Evolutionary conservation across 768 basidiomycete species (phyloP), one percentile per base, ranked within the genome.

Genomic region (Exidia glandulosa): DNA sequence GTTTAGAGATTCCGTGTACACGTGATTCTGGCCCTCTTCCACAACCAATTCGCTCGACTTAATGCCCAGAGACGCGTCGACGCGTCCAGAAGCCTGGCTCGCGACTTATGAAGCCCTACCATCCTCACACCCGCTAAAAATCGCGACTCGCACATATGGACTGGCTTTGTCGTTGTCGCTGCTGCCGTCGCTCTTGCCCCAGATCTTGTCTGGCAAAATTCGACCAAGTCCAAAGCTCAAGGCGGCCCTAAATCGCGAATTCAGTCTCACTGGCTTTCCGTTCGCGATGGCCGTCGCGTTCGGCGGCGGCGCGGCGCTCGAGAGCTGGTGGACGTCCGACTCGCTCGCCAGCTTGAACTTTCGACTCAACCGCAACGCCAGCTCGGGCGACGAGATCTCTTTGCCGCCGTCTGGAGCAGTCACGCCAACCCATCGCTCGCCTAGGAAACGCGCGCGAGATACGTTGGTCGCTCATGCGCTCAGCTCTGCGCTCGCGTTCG

Each of bases 91-190:
- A 29, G 50, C 50, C 14, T 29, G 50, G 9, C 50, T 27, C 10
- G 50, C 25, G 2, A 12, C 7, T 13, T 54, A 54, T 25, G 50
- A 54, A 23, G 73, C 31, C 67, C 75, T 59, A 75, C 77, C 59
- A 70, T 75, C 3, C 65, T 54, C 72, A 33, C 83, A 86, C 65
- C 82, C 84, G 2, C 64, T 75, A 14, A 83, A 82, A 58, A 74
- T 87, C 45, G 78, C 84, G 1, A 67, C 86, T 32, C 79, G 88
- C 63, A 86, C 89, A 0, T 90, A 88, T 70, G 76, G 74, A 3
- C 79, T 90, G 10, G 77, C 81, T 0, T 73, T 87, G 9, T 83
- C 81, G 2, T 76, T 90, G 25, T 81, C 82, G 1, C 76, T 90
- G n/a, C 82, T 81, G 2, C 88, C 88, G 1, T 75, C 80, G 2